phyloP scores from a whole-genome alignment of 164 flowering plant genomes.

The Nymphaea thermarum region DNA sequence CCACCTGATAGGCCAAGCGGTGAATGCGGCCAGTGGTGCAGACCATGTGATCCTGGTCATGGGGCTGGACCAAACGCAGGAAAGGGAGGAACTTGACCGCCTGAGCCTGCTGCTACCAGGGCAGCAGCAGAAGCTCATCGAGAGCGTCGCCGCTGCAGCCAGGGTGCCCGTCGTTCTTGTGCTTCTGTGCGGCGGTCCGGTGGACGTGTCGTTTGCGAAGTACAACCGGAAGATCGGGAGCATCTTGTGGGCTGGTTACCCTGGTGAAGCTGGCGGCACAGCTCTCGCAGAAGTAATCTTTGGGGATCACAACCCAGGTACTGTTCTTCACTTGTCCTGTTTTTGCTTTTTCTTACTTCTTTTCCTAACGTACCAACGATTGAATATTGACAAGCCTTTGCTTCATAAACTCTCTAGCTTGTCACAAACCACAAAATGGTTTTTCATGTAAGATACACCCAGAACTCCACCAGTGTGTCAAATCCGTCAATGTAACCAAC shows the following conservation, averaged over 20 bases:
- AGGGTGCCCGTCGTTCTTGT: conserved; percentile 64
- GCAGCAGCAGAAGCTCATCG: conserved; percentile 43
- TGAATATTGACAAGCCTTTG: no score
- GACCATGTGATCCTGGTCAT: conserved; percentile 59
- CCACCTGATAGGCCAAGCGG: conserved; percentile 28
- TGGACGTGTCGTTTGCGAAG: conserved; percentile 70
- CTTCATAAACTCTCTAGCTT: no score
- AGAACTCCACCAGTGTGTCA: no score
- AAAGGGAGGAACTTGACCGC: conserved; percentile 51
- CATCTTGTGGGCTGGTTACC: conserved; percentile 91
- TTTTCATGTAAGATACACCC: no score
- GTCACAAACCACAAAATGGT: no score
- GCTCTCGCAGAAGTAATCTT: conserved; percentile 74
- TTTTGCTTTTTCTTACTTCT: no score
- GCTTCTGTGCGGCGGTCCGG: conserved; percentile 63
- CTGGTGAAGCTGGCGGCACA: conserved; percentile 70
- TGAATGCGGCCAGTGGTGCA: conserved; percentile 36
- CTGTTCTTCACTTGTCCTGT: neutral
- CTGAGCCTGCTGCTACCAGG: conserved; percentile 55
- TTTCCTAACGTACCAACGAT: no score
- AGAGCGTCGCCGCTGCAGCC: conserved; percentile 40
- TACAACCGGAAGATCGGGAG: conserved; percentile 36
- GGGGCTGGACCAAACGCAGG: conserved; percentile 74
- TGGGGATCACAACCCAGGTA: conserved; percentile 88
- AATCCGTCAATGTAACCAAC: no score